A percentile compares a stretch with the other conserved stretches of the same genome.
Evolutionary conservation across 2,329 filamentous ascomycete genomes (phyloP).

Genomic region (Botryotinia narcissicola): DNA sequence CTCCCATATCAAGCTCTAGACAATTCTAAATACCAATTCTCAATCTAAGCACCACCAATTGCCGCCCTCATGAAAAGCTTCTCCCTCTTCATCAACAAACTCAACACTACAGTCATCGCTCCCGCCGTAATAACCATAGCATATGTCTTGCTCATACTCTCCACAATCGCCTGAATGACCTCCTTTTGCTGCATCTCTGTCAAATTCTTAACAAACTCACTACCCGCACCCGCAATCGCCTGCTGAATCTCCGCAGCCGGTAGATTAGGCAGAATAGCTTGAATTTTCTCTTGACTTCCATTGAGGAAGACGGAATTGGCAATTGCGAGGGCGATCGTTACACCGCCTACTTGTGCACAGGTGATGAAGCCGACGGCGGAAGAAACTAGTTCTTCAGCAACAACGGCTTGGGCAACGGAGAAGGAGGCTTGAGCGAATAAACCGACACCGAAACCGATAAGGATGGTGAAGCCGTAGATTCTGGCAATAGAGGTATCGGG

Average conservation of each 20-base stretch:
- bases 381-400: conserved; percentile 34
- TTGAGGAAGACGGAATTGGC: conserved; percentile 43
- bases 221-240: conserved; percentile 35
- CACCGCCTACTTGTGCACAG: conserved; percentile 40
- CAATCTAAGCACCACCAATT: conserved; percentile 22
- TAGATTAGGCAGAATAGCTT: conserved; percentile 32
- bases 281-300: conserved; percentile 36
- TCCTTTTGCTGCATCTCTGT: conserved; percentile 17
- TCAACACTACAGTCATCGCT: conserved; percentile 31
- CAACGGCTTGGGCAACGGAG: background rate
- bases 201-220: conserved; percentile 29
- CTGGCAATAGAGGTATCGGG: conserved; percentile 29
- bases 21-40: background rate
- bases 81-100: conserved; percentile 34
- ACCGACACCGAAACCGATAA: conserved; percentile 43
- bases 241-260: conserved; percentile 34
- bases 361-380: conserved; percentile 43
- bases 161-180: conserved; percentile 29
- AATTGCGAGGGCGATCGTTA: conserved; percentile 42
- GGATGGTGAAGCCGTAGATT: conserved; percentile 38
- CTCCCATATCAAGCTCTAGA: background rate
- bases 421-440: background rate
- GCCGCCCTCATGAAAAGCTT: conserved; percentile 34
- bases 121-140: conserved; percentile 33
- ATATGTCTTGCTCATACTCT: conserved; percentile 34